phyloP scores from a whole-genome alignment of 331 rosid species.

The Malus hybrid region DNA sequence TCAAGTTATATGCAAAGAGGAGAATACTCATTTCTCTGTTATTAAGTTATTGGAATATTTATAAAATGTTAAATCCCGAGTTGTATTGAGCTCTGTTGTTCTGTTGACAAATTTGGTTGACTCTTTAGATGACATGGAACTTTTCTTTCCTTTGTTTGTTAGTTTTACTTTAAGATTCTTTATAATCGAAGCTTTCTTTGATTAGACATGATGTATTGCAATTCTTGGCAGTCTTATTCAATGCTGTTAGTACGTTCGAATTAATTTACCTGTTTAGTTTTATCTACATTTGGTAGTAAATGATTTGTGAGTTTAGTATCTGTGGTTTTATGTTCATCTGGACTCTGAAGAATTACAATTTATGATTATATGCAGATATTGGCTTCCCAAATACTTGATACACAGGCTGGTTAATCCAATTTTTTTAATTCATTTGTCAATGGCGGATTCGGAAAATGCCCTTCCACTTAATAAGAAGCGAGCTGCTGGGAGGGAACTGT shows the following conservation, averaged over 20 bases:
- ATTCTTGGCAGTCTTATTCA: neutral
- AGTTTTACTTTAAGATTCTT: neutral
- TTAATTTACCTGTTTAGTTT: neutral
- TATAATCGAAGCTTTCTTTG: neutral
- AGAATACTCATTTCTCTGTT: neutral
- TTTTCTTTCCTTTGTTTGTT: neutral
- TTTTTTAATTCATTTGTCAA: constrained; percentile 25
- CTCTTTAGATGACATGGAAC: neutral
- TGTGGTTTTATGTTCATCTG: neutral
- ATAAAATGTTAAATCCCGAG: neutral
- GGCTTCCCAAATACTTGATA: constrained; percentile 1
- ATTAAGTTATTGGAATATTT: neutral
- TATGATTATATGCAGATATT: constrained; percentile 28
- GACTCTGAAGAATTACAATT: neutral
- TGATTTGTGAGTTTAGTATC: neutral
- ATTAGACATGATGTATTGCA: neutral
- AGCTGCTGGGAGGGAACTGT: constrained; percentile 85
- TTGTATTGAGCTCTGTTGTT: neutral
- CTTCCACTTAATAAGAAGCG: constrained; percentile 78
- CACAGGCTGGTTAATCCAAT: constrained; percentile 1
- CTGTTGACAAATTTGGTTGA: neutral
- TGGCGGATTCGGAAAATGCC: constrained; percentile 75
- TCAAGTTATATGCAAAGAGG: neutral
- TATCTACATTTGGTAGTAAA: neutral
- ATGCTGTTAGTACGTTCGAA: neutral